Evolutionary conservation across 108 stramenopile genomes (phyloP).

Genomic region (Skeletonema potamos): DNA sequence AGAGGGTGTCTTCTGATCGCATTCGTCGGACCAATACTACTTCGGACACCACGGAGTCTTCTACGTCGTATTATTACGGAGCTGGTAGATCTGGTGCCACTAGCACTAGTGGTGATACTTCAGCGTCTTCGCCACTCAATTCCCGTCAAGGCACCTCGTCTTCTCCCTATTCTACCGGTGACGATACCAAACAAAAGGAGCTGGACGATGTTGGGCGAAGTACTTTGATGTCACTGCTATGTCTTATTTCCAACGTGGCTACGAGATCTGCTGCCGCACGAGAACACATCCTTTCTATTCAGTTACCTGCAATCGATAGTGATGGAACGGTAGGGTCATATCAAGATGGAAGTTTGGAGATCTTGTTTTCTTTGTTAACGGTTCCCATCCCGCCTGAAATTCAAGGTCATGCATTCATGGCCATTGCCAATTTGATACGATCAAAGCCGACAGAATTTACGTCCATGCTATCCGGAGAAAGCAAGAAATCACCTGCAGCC

Average conservation of each 20-base stretch:
- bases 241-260: constrained; percentile 66
- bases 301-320: constrained; percentile 37
- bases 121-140: constrained; percentile 22
- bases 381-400: constrained; percentile 55
- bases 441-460: constrained; percentile 5
- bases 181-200: constrained; percentile 51
- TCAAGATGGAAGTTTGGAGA: constrained; percentile 58
- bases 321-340: constrained; percentile 10
- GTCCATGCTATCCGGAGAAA: neutral
- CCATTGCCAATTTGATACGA: constrained; percentile 72
- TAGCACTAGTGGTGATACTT: neutral
- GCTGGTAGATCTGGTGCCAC: constrained; percentile 6
- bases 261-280: constrained; percentile 49
- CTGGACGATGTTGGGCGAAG: constrained; percentile 54
- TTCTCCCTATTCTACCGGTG: constrained; percentile 15
- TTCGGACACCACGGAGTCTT: constrained; percentile 18
- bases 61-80: constrained; percentile 80
- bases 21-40: constrained; percentile 25
- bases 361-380: constrained; percentile 69
- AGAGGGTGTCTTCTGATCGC: constrained; percentile 19
- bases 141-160: constrained; percentile 10
- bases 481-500: constrained; percentile 23
- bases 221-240: constrained; percentile 47
- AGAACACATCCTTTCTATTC: constrained; percentile 50
- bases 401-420: constrained; percentile 64